Percentiles rank a stretch among this genome's conserved stretches.
Conservation (phyloP, 1,284 basidiomycete genomes). For the Stereum hirsutum region DNA sequence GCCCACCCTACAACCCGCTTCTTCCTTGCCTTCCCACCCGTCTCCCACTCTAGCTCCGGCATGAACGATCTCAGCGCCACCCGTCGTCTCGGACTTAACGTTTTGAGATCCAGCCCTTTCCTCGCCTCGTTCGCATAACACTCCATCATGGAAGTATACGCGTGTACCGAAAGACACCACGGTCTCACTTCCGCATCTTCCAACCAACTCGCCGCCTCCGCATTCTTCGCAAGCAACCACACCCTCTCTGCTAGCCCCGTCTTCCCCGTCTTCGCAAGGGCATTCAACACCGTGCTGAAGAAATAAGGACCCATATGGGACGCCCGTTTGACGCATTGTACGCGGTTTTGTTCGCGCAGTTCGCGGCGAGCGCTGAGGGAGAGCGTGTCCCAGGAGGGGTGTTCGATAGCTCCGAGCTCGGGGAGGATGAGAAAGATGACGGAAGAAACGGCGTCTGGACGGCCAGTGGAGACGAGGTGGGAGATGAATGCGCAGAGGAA, state of each 20-base stretch:
- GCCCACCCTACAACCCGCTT: slow-evolving; percentile 26
- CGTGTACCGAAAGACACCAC: slow-evolving; percentile 56
- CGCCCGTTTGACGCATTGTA: slow-evolving; percentile 29
- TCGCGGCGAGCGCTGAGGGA: slow-evolving; percentile 13
- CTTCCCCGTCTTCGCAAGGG: slow-evolving; percentile 45
- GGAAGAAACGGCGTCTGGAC: slow-evolving; percentile 29
- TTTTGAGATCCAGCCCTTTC: slow-evolving; percentile 15
- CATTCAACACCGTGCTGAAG: slow-evolving; percentile 50
- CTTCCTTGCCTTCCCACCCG: background rate
- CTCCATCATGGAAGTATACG: slow-evolving; percentile 66
- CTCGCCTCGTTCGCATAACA: slow-evolving; percentile 44
- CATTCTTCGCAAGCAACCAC: slow-evolving; percentile 49
- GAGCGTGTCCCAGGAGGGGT: slow-evolving; percentile 25
- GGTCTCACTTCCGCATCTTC: slow-evolving; percentile 19
- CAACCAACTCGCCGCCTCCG: slow-evolving; percentile 44
- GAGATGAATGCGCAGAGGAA: slow-evolving; percentile 45
- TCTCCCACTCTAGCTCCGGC: background rate
- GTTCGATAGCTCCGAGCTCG: slow-evolving; percentile 31
- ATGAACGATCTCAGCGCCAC: background rate
- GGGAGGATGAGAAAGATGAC: slow-evolving; percentile 47
- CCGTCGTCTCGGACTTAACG: background rate
- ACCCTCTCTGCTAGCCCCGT: slow-evolving; percentile 52
- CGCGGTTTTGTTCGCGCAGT: slow-evolving; percentile 16
- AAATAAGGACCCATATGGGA: slow-evolving; percentile 47
- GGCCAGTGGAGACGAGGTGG: slow-evolving; percentile 42